Evolutionary conservation across 331 rosid genomes (phyloP).

Genomic region (Acacia concinna): DNA sequence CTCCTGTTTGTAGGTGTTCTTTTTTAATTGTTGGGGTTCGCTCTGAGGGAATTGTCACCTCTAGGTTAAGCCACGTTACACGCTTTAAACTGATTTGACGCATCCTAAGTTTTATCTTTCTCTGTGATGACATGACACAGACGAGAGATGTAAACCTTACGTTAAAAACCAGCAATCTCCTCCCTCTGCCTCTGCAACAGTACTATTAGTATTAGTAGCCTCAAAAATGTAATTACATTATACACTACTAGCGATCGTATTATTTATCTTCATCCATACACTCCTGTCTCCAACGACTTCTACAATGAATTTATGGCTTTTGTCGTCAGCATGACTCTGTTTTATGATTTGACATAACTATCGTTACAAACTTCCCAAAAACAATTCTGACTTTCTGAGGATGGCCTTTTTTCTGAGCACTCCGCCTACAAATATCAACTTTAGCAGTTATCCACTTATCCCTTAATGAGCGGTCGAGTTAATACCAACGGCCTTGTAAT

Average conservation of each 20-base stretch:
- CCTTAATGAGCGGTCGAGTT: slow-evolving; percentile 46
- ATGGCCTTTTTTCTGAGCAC: slow-evolving; percentile 28
- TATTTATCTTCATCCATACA: slow-evolving; percentile 23
- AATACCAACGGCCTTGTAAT: slow-evolving; percentile 51
- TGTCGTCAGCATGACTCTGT: slow-evolving; percentile 32
- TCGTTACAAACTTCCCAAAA: slow-evolving; percentile 25
- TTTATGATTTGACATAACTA: slow-evolving; percentile 30
- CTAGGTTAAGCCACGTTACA: not conserved
- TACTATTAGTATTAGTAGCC: too few species aligned
- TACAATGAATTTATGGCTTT: slow-evolving; percentile 19
- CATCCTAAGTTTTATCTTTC: not conserved
- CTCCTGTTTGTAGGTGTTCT: too few species aligned
- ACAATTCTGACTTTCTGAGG: not conserved
- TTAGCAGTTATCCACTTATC: slow-evolving; percentile 16
- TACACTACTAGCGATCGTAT: not conserved
- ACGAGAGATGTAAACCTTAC: not conserved
- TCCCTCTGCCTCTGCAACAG: not conserved
- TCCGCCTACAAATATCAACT: slow-evolving; percentile 38
- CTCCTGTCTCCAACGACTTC: slow-evolving; percentile 26
- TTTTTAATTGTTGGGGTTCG: not conserved
- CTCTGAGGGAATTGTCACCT: not conserved
- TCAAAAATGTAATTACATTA: not conserved
- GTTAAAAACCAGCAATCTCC: not conserved
- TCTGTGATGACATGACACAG: not conserved
- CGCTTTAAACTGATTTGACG: not conserved